Evolutionary conservation across 2,329 filamentous ascomycete genomes (phyloP).

Genomic region (Graphilbum ipis-grandicollis): DNA sequence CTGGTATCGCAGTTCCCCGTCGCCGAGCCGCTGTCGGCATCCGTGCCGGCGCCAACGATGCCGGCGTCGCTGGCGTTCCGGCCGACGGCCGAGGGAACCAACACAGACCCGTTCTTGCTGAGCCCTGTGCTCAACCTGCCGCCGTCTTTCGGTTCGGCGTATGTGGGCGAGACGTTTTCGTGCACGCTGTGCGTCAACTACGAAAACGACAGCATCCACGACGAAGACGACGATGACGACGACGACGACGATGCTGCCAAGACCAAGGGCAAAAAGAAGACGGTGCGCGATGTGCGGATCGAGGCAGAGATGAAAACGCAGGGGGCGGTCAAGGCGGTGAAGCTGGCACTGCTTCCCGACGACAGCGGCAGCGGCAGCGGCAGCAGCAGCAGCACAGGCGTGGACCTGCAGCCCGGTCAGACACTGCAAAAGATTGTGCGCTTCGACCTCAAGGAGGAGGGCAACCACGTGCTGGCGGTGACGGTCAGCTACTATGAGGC

Average conservation of each 20-base stretch:
- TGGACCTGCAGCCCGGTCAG: constrained; percentile 40
- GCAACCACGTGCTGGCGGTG: constrained; percentile 81
- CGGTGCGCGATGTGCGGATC: constrained; percentile 62
- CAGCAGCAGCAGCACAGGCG: constrained; percentile 3
- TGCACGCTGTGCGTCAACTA: constrained; percentile 96
- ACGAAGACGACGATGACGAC: constrained; percentile 17
- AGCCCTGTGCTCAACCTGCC: constrained; percentile 63
- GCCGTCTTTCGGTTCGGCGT: constrained; percentile 80
- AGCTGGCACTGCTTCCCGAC: constrained; percentile 34
- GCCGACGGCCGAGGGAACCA: constrained; percentile 16
- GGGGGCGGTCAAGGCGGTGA: constrained; percentile 26
- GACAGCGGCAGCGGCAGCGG: constrained; percentile 12
- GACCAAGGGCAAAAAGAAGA: neutral
- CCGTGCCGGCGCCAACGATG: constrained; percentile 27
- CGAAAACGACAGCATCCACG: constrained; percentile 31
- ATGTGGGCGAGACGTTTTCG: constrained; percentile 87
- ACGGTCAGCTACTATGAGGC: constrained; percentile 91
- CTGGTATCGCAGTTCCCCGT: constrained; percentile 55
- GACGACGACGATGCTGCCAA: neutral
- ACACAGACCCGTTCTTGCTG: constrained; percentile 38
- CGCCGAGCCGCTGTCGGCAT: constrained; percentile 22
- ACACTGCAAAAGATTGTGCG: constrained; percentile 68
- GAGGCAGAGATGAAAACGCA: constrained; percentile 94
- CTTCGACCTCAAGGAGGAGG: constrained; percentile 86
- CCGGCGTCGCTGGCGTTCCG: constrained; percentile 60